These are phyloP conservation scores for Fusarium redolens DNA, from an alignment of 2,329 filamentous ascomycete genomes.

Conservation along the genomic window DNA sequence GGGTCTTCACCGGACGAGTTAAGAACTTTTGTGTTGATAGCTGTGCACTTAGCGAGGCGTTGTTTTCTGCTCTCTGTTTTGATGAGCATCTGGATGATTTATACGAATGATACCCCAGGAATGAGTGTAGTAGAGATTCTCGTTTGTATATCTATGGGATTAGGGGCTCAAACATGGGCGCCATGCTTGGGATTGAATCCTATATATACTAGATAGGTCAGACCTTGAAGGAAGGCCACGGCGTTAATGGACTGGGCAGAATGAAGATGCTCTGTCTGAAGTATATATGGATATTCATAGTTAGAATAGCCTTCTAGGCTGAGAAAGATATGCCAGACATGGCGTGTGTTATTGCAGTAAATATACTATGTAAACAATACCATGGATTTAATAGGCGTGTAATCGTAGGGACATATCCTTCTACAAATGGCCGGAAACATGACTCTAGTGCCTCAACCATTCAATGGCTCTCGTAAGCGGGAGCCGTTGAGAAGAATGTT, in stretches of 20 bases:
- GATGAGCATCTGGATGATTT: conserved; percentile 20
- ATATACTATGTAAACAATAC: background rate
- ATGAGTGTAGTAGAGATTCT: conserved; percentile 8
- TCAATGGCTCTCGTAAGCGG: background rate
- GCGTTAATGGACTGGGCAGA: conserved; percentile 3
- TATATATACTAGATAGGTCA: background rate
- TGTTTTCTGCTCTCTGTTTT: conserved; percentile 30
- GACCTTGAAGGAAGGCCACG: background rate
- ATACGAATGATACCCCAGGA: conserved; percentile 32
- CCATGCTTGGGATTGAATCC: background rate
- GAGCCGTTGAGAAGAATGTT: background rate
- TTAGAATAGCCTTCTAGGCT: background rate
- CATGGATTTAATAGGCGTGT: background rate
- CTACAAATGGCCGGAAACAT: background rate
- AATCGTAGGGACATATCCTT: background rate
- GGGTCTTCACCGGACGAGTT: conserved; percentile 29
- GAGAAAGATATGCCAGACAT: background rate
- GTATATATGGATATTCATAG: background rate
- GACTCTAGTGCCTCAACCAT: background rate
- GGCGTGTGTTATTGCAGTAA: background rate
- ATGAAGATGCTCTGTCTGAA: background rate
- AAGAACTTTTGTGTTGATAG: conserved; percentile 24
- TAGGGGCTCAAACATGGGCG: background rate
- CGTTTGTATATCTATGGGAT: conserved; percentile 7
- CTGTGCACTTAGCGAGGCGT: conserved; percentile 48